These are phyloP conservation scores for Kodamaea lidongshanica DNA, from an alignment of 805 yeast genomes.

Conservation along the genomic window DNA sequence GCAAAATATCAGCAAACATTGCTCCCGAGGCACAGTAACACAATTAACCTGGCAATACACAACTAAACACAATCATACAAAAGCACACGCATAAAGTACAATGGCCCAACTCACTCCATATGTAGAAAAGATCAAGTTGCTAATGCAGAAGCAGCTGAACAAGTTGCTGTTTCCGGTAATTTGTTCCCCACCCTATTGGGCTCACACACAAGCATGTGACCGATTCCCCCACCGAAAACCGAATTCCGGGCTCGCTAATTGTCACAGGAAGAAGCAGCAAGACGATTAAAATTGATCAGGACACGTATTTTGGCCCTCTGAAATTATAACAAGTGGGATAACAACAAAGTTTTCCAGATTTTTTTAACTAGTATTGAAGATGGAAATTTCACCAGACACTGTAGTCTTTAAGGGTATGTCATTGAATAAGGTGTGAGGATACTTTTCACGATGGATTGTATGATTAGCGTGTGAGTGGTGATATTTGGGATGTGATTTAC, in stretches of 20 bases:
- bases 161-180: constrained; percentile 6
- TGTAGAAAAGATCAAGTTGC: no score
- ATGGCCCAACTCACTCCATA: no score
- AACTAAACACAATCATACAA: constrained; percentile 1
- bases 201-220: not conserved
- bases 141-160: no score
- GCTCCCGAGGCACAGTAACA: not conserved
- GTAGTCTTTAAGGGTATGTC: constrained; percentile 76
- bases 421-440: not conserved
- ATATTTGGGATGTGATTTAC: not conserved
- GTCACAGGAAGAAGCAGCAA: not conserved
- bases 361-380: constrained; percentile 19
- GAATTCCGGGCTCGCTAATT: constrained; percentile 4
- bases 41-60: not conserved
- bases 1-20: constrained; percentile 1
- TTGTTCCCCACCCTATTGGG: constrained; percentile 1
- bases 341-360: constrained; percentile 2
- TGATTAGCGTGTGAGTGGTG: not conserved
- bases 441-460: not conserved
- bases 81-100: no score
- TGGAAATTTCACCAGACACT: constrained; percentile 68
- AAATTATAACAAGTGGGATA: constrained; percentile 1
- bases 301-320: constrained; percentile 4
- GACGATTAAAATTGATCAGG: constrained; percentile 4
- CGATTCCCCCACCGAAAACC: not conserved